Conservation (phyloP, 257 asterid genomes). For the Paulownia fortunei region DNA sequence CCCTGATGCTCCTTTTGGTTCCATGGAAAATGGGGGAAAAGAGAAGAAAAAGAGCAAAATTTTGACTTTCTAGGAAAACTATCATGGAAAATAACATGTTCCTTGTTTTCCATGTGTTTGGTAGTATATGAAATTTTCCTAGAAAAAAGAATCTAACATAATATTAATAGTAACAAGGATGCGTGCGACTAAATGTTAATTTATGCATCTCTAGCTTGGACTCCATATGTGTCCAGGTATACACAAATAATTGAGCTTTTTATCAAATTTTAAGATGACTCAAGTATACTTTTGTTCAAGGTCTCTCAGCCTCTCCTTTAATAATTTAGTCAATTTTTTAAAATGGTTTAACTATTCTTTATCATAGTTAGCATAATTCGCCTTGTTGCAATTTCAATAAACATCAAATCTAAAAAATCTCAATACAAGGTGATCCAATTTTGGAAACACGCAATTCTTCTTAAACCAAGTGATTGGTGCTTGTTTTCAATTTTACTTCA, state of each 20-base stretch:
- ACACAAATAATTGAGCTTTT: not conserved
- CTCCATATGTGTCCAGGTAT: not conserved
- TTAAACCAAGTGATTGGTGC: not conserved
- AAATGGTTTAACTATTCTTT: not conserved
- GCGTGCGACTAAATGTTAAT: not conserved
- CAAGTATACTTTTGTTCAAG: not conserved
- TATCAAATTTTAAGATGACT: not conserved
- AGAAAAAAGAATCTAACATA: not conserved
- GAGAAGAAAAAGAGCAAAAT: not conserved
- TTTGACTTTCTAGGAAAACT: not conserved
- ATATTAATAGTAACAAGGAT: not conserved
- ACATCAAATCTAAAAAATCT: not conserved
- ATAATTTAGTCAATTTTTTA: not conserved
- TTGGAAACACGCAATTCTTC: not conserved
- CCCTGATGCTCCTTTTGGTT: not conserved
- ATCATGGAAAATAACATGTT: not conserved
- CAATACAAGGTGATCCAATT: not conserved
- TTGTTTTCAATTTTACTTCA: not conserved
- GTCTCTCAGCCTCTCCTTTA: not conserved
- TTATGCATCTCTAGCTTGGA: not conserved
- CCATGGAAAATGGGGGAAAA: not conserved
- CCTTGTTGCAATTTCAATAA: conserved; percentile 2
- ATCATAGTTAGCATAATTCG: not conserved
- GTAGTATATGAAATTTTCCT: not conserved
- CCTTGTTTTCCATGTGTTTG: not conserved